Evolutionary conservation across 1,284 basidiomycete species (phyloP).

Genomic region (Cystobasidium sp.): DNA sequence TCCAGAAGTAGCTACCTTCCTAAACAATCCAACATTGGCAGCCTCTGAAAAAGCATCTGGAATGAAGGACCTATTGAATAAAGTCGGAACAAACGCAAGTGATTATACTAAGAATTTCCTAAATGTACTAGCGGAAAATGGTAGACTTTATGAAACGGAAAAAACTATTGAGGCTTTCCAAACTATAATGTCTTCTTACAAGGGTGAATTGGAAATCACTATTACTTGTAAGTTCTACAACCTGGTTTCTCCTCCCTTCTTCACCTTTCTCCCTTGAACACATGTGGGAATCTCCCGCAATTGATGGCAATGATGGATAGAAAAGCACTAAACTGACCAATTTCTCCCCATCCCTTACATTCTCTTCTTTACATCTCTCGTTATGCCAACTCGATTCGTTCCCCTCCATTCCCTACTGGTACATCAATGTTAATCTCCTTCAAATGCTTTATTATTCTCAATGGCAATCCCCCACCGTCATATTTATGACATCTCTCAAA

Average conservation of each 20-base stretch:
- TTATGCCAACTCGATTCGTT: too few relatives aligned
- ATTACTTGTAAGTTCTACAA: constrained; percentile 68
- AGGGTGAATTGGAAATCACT: constrained; percentile 86
- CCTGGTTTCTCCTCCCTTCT: not conserved
- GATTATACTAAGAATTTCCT: constrained; percentile 94
- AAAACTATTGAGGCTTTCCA: constrained; percentile 92
- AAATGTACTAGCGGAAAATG: constrained; percentile 88
- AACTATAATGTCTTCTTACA: constrained; percentile 84
- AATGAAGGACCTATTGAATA: constrained; percentile 68
- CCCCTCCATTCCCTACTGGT: too few relatives aligned
- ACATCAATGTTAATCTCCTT: too few relatives aligned
- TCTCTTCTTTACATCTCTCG: not conserved
- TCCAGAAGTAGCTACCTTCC: constrained; percentile 51
- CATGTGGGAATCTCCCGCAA: too few relatives aligned
- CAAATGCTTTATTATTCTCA: too few relatives aligned
- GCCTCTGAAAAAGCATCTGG: constrained; percentile 73
- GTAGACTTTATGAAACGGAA: constrained; percentile 79
- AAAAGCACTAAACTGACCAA: too few relatives aligned
- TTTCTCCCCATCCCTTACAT: too few relatives aligned
- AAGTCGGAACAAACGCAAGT: constrained; percentile 59
- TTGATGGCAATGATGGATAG: too few relatives aligned
- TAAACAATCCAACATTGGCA: constrained; percentile 68
- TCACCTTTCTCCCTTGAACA: too few relatives aligned
- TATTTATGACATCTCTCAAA: not conserved
- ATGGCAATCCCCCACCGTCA: not conserved